These are phyloP conservation scores for Pleurotus citrinopileatus DNA, from an alignment of 768 basidiomycete genomes.

Conservation along the genomic window DNA sequence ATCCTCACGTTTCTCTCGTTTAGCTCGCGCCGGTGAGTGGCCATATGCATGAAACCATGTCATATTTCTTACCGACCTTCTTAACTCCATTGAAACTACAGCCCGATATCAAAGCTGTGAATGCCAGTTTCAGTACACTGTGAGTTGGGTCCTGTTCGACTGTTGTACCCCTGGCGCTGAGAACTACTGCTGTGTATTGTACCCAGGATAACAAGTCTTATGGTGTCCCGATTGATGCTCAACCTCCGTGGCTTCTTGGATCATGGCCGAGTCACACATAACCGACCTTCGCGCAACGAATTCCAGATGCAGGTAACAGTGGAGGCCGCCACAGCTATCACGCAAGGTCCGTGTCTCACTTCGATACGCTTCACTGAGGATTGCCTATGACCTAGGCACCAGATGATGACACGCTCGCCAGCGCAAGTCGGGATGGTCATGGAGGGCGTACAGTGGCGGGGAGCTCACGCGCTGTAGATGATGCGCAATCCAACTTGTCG, in stretches of 20 bases:
- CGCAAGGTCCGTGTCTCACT: not conserved
- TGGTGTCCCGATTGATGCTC: conserved; percentile 36
- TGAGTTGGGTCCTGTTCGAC: conserved; percentile 15
- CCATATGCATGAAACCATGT: not conserved
- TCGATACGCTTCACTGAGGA: not conserved
- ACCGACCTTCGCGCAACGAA: not conserved
- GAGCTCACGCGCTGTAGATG: not conserved
- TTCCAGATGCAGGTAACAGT: not conserved
- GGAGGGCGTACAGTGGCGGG: not conserved
- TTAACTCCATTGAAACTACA: conserved; percentile 12
- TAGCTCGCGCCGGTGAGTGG: not conserved
- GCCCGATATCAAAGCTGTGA: conserved; percentile 33
- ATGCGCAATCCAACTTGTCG: not conserved
- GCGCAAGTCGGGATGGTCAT: not conserved
- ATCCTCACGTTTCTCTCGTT: not conserved
- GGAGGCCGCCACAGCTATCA: not conserved
- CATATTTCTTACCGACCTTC: not conserved
- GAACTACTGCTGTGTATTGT: too few species aligned
- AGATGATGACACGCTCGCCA: not conserved
- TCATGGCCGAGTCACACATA: not conserved
- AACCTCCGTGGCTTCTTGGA: conserved; percentile 22
- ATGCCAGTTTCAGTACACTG: conserved; percentile 37
- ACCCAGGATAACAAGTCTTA: conserved; percentile 26
- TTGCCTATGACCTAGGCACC: too few species aligned
- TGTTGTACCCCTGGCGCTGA: not conserved